Base-by-base conservation (phyloP, 352 stramenopile species). In the Pythium sp. region DNA sequence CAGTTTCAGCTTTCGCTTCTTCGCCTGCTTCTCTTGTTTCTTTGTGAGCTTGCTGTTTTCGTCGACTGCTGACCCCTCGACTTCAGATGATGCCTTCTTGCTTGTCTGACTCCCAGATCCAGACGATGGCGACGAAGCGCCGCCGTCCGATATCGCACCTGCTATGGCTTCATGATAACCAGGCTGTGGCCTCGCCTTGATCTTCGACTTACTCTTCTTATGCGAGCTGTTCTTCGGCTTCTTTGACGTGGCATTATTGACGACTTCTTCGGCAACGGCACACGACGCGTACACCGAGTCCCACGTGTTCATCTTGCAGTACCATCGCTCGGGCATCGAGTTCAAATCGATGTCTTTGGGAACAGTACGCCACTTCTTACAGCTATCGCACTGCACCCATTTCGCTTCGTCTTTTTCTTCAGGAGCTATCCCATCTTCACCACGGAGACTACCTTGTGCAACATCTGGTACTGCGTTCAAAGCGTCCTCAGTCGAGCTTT, bases 331-430 rank as follows among this genome's bases (percentile, higher is more conserved):
- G 11, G 96, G 95, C 74, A 99, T 94, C 18, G 78, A 78, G 30
- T 97, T 82, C 55, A 95, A 69, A 69, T 98, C 87, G 22, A 98
- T 85, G 38, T 83, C 74, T 59, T 83, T 88, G 5, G 96, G 91
- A 15, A 99, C 84, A 15, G 94, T 96, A 47, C 97, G 91, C 97
- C 97, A 99, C 72, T 99, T 99, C 41, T 91, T 87, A 80, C 97
- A 99, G 38, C 79, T 82, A 61, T 99, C 97, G 66, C 97, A 99
- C 73, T 98, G 95, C 0, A 99, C 97, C 97, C 97, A 99, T 64
- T 93, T 94, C 3, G 84, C 82, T 61, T 97, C 87, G 3, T 85
- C 84, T 12, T 81, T 76, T 49, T 69, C 70, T 72, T 75, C 60
- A 41, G 57, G 49, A 2, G 58, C 51, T 1, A 71, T 66, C 4